These are phyloP conservation scores for Nemania serpens DNA, from an alignment of 2,329 filamentous ascomycete genomes.

Conservation along the genomic window DNA sequence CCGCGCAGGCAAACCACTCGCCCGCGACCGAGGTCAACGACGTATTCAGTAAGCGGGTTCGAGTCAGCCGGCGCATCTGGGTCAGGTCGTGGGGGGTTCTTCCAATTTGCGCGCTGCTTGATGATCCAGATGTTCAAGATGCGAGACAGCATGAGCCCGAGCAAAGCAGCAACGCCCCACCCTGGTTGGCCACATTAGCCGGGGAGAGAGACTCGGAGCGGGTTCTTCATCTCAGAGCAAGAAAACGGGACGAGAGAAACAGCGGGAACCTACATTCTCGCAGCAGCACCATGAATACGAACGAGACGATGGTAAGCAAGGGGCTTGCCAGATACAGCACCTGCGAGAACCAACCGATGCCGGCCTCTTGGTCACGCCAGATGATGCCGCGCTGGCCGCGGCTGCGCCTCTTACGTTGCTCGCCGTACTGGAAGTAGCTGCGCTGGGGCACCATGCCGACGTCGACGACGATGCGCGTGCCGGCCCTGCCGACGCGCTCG, in stretches of 20 bases:
- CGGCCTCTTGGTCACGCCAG: slow-evolving; percentile 40
- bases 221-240: background rate
- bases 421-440: slow-evolving; percentile 34
- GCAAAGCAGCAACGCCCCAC: slow-evolving; percentile 55
- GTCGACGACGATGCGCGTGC: slow-evolving; percentile 60
- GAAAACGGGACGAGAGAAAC: background rate
- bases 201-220: background rate
- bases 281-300: slow-evolving; percentile 52
- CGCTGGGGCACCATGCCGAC: slow-evolving; percentile 59
- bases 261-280: slow-evolving; percentile 47
- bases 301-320: slow-evolving; percentile 50
- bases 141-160: slow-evolving; percentile 58
- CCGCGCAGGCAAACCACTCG: slow-evolving; percentile 59
- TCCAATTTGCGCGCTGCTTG: slow-evolving; percentile 51
- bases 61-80: slow-evolving; percentile 18
- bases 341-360: slow-evolving; percentile 54
- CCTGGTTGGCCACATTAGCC: slow-evolving; percentile 36
- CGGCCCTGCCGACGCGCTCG: slow-evolving; percentile 60
- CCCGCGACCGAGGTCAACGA: slow-evolving; percentile 57
- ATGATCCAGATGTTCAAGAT: slow-evolving; percentile 61
- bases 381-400: slow-evolving; percentile 36
- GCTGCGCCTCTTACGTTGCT: slow-evolving; percentile 33
- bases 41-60: slow-evolving; percentile 49
- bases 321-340: slow-evolving; percentile 54
- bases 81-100: background rate